Conservation (phyloP, 1,284 basidiomycete genomes). For the Leccinum olivaceoglutinosum region DNA sequence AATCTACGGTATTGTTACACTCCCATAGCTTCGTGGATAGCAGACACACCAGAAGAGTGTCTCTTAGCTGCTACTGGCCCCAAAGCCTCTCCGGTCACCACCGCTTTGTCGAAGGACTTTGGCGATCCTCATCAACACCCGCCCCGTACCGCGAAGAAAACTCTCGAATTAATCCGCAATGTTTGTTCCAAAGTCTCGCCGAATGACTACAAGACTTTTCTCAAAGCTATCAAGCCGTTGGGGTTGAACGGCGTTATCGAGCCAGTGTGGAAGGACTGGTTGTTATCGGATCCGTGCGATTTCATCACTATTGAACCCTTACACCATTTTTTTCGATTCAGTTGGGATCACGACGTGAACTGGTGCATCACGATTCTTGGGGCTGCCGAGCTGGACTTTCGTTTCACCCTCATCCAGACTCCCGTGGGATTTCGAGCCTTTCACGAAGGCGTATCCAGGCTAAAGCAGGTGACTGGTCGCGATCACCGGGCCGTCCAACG, state of each 20-base stretch:
- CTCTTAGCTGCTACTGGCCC: background rate
- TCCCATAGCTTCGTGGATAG: background rate
- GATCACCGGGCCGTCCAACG: constrained; percentile 3
- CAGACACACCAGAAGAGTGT: constrained; percentile 5
- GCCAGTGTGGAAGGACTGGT: constrained; percentile 12
- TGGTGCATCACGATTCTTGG: constrained; percentile 9
- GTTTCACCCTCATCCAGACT: constrained; percentile 8
- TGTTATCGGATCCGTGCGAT: constrained; percentile 2
- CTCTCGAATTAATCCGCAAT: background rate
- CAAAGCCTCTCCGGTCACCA: constrained; percentile 3
- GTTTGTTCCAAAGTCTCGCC: background rate
- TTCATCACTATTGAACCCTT: constrained; percentile 7
- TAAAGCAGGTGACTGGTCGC: constrained; percentile 1
- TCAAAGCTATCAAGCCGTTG: constrained; percentile 2
- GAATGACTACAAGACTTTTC: constrained; percentile 2
- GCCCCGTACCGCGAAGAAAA: background rate
- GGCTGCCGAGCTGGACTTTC: constrained; percentile 4
- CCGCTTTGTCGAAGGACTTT: constrained; percentile 4
- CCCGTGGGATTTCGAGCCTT: background rate
- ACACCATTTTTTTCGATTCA: constrained; percentile 1
- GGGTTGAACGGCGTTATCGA: constrained; percentile 6
- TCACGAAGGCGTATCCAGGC: constrained; percentile 2
- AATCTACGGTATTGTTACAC: background rate
- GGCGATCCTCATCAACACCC: constrained; percentile 1
- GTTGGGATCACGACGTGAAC: constrained; percentile 3